A percentile compares a stretch with the other conserved stretches of the same genome.
phyloP scores from a whole-genome alignment of 2,329 filamentous ascomycete species.

The Didymosphaeria variabile region DNA sequence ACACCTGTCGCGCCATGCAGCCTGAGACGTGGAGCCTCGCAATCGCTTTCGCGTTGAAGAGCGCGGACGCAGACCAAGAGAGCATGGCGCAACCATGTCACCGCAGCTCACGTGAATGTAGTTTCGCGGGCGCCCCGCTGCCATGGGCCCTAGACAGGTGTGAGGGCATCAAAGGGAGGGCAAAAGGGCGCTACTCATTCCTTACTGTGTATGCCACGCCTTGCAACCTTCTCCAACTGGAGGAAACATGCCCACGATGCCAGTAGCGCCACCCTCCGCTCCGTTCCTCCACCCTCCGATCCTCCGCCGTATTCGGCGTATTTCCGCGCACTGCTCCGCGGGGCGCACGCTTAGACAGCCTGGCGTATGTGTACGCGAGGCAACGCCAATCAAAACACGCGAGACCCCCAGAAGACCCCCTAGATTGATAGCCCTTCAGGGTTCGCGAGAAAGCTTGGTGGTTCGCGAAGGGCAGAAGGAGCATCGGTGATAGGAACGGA shows the following conservation, averaged over 20 bases:
- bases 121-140: too few relatives aligned
- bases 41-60: neutral
- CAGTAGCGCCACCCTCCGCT: conserved; percentile 11
- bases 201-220: neutral
- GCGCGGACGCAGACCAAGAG: neutral
- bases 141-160: too few relatives aligned
- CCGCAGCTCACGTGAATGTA: too few relatives aligned
- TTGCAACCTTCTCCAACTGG: neutral
- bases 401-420: neutral
- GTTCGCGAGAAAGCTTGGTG: conserved; percentile 10
- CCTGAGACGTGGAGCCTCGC: neutral
- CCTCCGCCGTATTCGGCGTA: conserved; percentile 13
- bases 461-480: conserved; percentile 6
- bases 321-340: neutral
- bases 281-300: conserved; percentile 15
- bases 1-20: neutral
- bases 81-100: neutral
- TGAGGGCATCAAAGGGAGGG: neutral
- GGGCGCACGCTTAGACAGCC: neutral
- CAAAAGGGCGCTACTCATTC: neutral
- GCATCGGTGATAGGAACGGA: conserved; percentile 5
- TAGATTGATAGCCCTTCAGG: neutral
- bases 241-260: neutral
- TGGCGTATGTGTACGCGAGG: neutral
- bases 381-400: conserved; percentile 3